Conservation (phyloP, 768 basidiomycete species). For the Phaffia australis region DNA sequence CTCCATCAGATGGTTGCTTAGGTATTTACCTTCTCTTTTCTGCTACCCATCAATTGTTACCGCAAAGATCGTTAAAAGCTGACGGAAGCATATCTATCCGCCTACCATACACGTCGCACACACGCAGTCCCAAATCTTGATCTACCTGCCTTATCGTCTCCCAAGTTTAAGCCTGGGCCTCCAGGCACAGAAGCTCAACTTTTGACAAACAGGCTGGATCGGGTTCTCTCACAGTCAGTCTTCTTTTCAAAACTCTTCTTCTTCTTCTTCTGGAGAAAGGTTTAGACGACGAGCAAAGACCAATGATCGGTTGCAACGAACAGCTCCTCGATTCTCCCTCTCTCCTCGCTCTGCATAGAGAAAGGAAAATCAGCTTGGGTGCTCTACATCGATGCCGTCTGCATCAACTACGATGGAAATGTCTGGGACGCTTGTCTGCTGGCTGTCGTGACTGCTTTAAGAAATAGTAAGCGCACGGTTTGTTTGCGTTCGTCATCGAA, state of each 20-base stretch:
- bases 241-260: neutral
- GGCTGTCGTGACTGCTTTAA: slow-evolving; percentile 75
- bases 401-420: slow-evolving; percentile 97
- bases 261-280: neutral
- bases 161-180: slow-evolving; percentile 89
- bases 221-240: slow-evolving; percentile 61
- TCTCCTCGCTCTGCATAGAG: slow-evolving; percentile 64
- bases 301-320: neutral
- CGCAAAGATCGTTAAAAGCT: neutral
- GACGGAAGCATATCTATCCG: too few species aligned
- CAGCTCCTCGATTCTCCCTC: slow-evolving; percentile 58
- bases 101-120: neutral
- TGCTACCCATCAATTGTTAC: neutral
- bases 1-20: slow-evolving; percentile 64
- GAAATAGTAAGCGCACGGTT: slow-evolving; percentile 53
- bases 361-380: slow-evolving; percentile 76
- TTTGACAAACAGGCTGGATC: slow-evolving; percentile 68
- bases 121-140: slow-evolving; percentile 85
- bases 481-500: slow-evolving; percentile 20
- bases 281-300: too few species aligned
- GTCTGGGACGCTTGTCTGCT: slow-evolving; percentile 80
- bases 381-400: slow-evolving; percentile 86
- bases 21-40: slow-evolving; percentile 45
- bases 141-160: slow-evolving; percentile 82
- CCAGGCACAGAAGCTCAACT: slow-evolving; percentile 90